A percentile compares a stretch with the other conserved stretches of the same genome.
Conservation (phyloP, 306 rosid genomes). For the Cucurbita maxima region DNA sequence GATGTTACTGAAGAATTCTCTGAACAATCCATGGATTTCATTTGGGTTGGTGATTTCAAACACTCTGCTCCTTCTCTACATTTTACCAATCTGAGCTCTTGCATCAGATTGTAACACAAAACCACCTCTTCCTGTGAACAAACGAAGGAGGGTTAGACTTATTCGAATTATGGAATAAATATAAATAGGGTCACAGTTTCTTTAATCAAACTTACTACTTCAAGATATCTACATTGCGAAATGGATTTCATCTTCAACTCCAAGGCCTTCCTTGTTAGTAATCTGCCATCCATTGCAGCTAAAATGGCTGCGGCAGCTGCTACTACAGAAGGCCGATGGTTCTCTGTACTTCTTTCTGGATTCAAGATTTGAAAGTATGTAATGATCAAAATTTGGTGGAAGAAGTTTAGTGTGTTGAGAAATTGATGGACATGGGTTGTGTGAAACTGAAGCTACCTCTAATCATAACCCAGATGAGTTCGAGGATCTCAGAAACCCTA, state of each 20-base stretch:
- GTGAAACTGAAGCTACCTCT: slow-evolving; percentile 24
- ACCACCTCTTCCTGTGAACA: slow-evolving; percentile 40
- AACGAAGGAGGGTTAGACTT: background rate
- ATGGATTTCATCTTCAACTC: slow-evolving; percentile 42
- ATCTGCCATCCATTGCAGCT: slow-evolving; percentile 34
- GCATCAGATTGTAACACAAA: slow-evolving; percentile 37
- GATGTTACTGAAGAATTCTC: slow-evolving; percentile 29
- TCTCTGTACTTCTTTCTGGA: slow-evolving; percentile 50
- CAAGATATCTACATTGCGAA: slow-evolving; percentile 22
- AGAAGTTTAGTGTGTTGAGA: background rate
- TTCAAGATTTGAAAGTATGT: background rate
- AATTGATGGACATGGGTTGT: background rate
- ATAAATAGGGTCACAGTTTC: background rate
- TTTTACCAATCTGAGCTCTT: slow-evolving; percentile 24
- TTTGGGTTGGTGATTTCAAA: slow-evolving; percentile 16
- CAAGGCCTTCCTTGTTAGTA: slow-evolving; percentile 28
- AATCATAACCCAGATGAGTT: slow-evolving; percentile 32
- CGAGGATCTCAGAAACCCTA: slow-evolving; percentile 17
- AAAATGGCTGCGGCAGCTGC: slow-evolving; percentile 74
- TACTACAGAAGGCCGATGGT: slow-evolving; percentile 51
- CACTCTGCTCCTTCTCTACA: slow-evolving; percentile 10
- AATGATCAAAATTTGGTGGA: background rate
- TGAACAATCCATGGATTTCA: slow-evolving; percentile 10
- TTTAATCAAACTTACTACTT: slow-evolving; percentile 32
- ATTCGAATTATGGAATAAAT: background rate